A percentile compares a stretch with the other conserved stretches of the same genome.
Conservation (phyloP, 371 early-diverging fungal genomes). For the Chytridium lagenaria region DNA sequence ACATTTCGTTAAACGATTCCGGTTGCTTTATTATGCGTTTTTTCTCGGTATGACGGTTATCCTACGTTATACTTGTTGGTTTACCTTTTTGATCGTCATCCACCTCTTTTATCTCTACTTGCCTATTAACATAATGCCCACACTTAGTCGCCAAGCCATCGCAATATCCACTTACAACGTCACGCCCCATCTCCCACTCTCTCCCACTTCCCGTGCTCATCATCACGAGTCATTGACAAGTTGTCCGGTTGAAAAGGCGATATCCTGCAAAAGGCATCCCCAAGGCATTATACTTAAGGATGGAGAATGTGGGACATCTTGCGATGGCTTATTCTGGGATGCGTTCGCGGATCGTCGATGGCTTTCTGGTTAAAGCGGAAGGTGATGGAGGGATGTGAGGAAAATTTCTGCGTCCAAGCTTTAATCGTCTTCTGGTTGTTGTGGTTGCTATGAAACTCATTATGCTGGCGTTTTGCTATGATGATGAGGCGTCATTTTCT, state of each 20-base stretch:
- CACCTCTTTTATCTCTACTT: too few relatives aligned
- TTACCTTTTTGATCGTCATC: too few relatives aligned
- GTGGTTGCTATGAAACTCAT: too few relatives aligned
- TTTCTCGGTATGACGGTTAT: too few relatives aligned
- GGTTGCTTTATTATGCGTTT: too few relatives aligned
- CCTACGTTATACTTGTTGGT: too few relatives aligned
- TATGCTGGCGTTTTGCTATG: too few relatives aligned
- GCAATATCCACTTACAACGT: not conserved
- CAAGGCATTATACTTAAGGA: not conserved
- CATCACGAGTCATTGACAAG: not conserved
- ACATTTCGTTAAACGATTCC: too few relatives aligned
- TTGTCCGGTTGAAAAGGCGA: not conserved
- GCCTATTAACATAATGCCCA: not conserved
- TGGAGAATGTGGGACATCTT: not conserved
- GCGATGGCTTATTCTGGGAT: not conserved
- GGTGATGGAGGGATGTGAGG: not conserved
- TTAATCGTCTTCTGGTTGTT: too few relatives aligned
- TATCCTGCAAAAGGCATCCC: not conserved
- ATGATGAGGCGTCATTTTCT: too few relatives aligned
- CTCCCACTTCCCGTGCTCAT: not conserved
- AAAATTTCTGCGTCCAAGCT: not conserved
- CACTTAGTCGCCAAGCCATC: not conserved
- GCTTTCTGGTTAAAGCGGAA: not conserved
- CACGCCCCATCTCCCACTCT: not conserved
- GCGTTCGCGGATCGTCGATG: conserved; percentile 1